These are phyloP conservation scores for Ambrosia artemisiifolia DNA, from an alignment of 129 eudicot species.

Conservation along the genomic window DNA sequence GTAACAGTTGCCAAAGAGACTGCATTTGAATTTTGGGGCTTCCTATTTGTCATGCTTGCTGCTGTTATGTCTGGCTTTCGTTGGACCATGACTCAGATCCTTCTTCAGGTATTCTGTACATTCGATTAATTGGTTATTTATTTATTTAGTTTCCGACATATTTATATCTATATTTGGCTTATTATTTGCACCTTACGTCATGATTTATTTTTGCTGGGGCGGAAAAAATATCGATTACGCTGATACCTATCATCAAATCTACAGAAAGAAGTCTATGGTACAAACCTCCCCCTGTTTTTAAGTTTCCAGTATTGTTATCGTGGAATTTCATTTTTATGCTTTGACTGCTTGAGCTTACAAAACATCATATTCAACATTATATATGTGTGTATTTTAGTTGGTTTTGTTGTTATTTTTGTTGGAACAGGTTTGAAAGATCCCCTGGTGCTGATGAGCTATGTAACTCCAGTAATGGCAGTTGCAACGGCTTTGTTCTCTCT, in stretches of 20 bases:
- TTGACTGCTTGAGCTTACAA: background rate
- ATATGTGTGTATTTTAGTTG: background rate
- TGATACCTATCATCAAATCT: slow-evolving; percentile 28
- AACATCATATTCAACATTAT: background rate
- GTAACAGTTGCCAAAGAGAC: slow-evolving; percentile 86
- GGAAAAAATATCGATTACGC: slow-evolving; percentile 26
- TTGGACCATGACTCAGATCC: slow-evolving; percentile 97
- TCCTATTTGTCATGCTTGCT: slow-evolving; percentile 94
- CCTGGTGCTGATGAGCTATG: slow-evolving; percentile 79
- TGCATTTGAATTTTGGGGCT: slow-evolving; percentile 94
- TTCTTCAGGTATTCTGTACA: slow-evolving; percentile 71
- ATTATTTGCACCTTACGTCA: slow-evolving; percentile 15
- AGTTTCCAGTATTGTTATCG: background rate
- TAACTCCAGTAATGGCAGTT: slow-evolving; percentile 90
- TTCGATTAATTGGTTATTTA: background rate
- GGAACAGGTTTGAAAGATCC: slow-evolving; percentile 84
- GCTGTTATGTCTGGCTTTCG: slow-evolving; percentile 99
- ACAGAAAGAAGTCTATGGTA: slow-evolving; percentile 94
- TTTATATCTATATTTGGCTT: background rate
- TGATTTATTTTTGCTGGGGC: slow-evolving; percentile 28
- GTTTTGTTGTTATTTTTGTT: background rate
- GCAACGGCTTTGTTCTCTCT: slow-evolving; percentile 79
- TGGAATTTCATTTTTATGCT: background rate
- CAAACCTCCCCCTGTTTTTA: slow-evolving; percentile 27
- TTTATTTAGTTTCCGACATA: background rate